Evolutionary conservation across 78 protist genomes (phyloP), one percentile per base, ranked within the genome.

Genomic region (Speleostelium caveatum): DNA sequence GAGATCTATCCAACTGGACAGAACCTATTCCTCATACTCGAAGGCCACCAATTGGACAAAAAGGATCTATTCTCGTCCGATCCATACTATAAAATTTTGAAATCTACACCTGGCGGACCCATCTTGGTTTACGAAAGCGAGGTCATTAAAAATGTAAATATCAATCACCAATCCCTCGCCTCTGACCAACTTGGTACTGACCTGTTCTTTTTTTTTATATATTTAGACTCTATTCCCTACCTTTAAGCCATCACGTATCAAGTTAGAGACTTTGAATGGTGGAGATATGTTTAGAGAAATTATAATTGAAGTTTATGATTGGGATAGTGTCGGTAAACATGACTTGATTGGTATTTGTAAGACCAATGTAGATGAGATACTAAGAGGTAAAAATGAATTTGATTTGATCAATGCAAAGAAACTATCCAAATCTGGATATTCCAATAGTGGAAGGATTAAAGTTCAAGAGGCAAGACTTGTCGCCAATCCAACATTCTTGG

Each of bases 61-160:
- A 86, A 73, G 59, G 93, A 86, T 75, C 26, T 59, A 26, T 93
- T 95, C 56, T 94, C 95, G 39, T 32, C 73, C n/a, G 97, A 93
- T 75, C 96, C 96, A 61, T 94, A 72, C 69, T 58, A 49, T 58
- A 60, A 59, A 33, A 58, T 85, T 14, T 59, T 39, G 28, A 89
- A 45, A 35, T 19, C 42, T 32, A 16, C 45, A n/a, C 45, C 36
- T 30, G 35, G 22, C 53, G 68, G 33, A 42, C 33, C 22, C 51
- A 90, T 55, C 28, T 28, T 35, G 6, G 75, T 85, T n/a, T 78
- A 65, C 86, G 72, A 78, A 65, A 93, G 93, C 59, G 94, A 87
- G 14, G 28, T 60, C 56, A 42, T 72, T 35, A 87, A 60, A 35
- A 76, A 66, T 28, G 88, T 16, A 1, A 14, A 14, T 6, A 10